Evolutionary conservation across 2,329 filamentous ascomycete genomes (phyloP), one percentile per base, ranked within the genome.

Genomic region (Sclerotinia minor): DNA sequence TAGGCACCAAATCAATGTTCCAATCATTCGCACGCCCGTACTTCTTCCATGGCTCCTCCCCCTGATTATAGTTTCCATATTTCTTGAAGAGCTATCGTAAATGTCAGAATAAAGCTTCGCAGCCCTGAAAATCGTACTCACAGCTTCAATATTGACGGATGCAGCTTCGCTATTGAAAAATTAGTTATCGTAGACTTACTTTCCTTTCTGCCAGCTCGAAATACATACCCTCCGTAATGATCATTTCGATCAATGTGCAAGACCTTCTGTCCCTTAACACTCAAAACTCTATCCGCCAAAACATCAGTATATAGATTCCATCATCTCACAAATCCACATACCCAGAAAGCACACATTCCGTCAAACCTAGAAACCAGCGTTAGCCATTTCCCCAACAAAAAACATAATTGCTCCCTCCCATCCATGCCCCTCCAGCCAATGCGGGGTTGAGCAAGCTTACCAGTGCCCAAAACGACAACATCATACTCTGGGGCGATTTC

Each of bases 401-500:
- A 44, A 49, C 61, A 53, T 64, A 29, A 24, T 47, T 47, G 41
- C 29, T 63, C 59, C 45, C 29, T 63, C 59, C 45, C 24, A 58
- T 58, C 77, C 54, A 54, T 74, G 71, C 75, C 72, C 76, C 74
- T 73, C 74, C 57, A 66, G 52, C 24, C 21, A 69, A 75, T 73
- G 77, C 78, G 77, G 80, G 79, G 80, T 80, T 77, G 54, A 65
- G 47, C 32, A 63, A 60, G 44, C 87, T 78, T 85, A 97, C 93
- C 94, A 80, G 95, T 99, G 86, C 95, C 95, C 80, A 99, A 88
- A 79, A 99, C 95, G 79, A 99, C 89, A 81, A 97, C 92, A 87
- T 99, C 95, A 87, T 99, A 99, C 82, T 97, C 94, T 79, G 92
- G 92, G 75, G 94, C 92, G 79, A 99, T 97, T 82, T 98, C 95